Base-by-base conservation (phyloP, 2,329 filamentous ascomycete genomes). In the Aulographum hederae region DNA sequence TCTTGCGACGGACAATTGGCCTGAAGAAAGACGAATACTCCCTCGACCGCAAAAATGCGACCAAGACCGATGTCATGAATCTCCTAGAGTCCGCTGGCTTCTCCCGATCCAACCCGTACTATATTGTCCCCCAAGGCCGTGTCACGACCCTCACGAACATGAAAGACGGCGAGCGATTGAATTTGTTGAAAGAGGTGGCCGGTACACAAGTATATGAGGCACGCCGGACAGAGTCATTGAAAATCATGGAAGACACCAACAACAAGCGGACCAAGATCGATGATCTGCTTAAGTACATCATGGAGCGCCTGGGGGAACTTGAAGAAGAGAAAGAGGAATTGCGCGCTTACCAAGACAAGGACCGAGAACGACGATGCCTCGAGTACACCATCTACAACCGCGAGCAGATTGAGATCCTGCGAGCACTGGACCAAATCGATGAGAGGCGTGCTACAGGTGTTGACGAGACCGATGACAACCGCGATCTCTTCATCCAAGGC, bases 21-120 rank as follows among this genome's bases (percentile, higher is more conserved):
- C 65, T 86, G 39, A 95, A 98, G 58, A 98, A 98, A 58, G 89
- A 98, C 51, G 89, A 98, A 60, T 98, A 95, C 53, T 92, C 86
- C 2, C 70, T 98, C 18, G 89, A 98, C 55, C 80, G 85, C 50
- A 98, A 94, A 60, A 92, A 92, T 42, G 81, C 85, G 20, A 93
- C 85, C 23, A 93, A 92, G 52, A 69, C 74, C 39, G 89, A 98
- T 51, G 86, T 98, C 37, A 79, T 91, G 64, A 92, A 93, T 51
- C 67, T 98, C 23, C 68, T 98, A 26, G 89, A 98, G 53, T 91
- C 84, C 5, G 89, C 89, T 11, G 89, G 89, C 14, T 95, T 98
- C 55, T 95, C 86, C 38, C 74, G 84, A 41, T 93, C 85, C 35
- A 98, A 98, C 51, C 89, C 89, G 17, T 98, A 95, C 63, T 98